phyloP scores from a whole-genome alignment of 2,329 filamentous ascomycete species.

The Aspergillus pseudoviridinutans region DNA sequence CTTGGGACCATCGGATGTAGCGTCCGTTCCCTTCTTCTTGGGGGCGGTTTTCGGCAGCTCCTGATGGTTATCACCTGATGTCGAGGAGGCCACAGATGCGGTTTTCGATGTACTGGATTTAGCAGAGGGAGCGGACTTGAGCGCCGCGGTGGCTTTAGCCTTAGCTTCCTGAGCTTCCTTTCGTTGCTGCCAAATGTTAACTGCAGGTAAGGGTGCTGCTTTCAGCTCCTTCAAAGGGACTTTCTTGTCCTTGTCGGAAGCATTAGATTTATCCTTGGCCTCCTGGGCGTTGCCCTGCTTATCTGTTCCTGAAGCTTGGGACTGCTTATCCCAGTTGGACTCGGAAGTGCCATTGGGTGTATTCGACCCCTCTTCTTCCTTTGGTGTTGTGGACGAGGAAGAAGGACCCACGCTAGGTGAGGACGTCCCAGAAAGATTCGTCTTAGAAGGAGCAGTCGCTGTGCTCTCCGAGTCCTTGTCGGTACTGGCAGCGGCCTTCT shows the following conservation, averaged over 20 bases:
- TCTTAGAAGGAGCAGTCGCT: constrained; percentile 26
- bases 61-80: constrained; percentile 35
- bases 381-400: constrained; percentile 51
- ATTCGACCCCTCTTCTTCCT: constrained; percentile 59
- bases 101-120: constrained; percentile 25
- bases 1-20: constrained; percentile 27
- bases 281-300: constrained; percentile 40
- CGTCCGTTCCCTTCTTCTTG: constrained; percentile 40
- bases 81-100: constrained; percentile 21
- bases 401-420: constrained; percentile 55
- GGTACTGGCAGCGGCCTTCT: constrained; percentile 31
- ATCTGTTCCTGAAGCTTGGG: constrained; percentile 62
- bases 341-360: constrained; percentile 62
- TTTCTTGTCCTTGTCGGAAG: constrained; percentile 56
- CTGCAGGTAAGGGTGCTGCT: constrained; percentile 74
- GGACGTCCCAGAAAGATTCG: constrained; percentile 39
- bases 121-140: constrained; percentile 21
- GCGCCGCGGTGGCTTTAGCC: constrained; percentile 35
- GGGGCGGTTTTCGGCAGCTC: constrained; percentile 35
- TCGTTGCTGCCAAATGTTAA: constrained; percentile 86
- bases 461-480: constrained; percentile 35
- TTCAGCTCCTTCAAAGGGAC: constrained; percentile 61
- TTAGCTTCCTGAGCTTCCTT: constrained; percentile 61
- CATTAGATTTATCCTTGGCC: constrained; percentile 46
- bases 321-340: constrained; percentile 63